Base-by-base conservation (phyloP, 768 basidiomycete species). In the Tulasnella sp. region DNA sequence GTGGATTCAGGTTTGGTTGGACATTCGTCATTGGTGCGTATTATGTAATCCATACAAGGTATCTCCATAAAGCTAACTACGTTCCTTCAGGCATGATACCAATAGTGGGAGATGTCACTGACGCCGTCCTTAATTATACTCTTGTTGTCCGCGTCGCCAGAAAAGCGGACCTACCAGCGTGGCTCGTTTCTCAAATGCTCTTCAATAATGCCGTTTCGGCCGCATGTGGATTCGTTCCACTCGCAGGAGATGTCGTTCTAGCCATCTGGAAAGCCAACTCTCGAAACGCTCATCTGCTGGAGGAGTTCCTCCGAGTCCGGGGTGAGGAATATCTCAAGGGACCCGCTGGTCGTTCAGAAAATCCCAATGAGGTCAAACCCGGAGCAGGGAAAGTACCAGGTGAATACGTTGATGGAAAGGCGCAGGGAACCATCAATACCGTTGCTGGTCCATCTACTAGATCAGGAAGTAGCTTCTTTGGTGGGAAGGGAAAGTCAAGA, bases 181-280 rank as follows among this genome's bases (percentile, higher is more conserved):
- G 81, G 78, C 78, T 95, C 22, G 53, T 79, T 2, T 67, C 69
- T 5, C 73, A 72, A 42, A 93, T 96, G 91, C 54, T 84, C 27
- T 51, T 79, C 50, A 86, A 93, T 67, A 83, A 85, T 57, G 70
- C 73, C 12, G 64, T 90, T 20, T 79, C 82, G 8, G 77, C 76
- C 4, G 70, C 68, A 0, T 68, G 84, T 10, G 83, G 87, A 29
- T 55, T 53, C 35, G 47, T 58, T 33, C 68, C 67, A 5, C 29
- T 68, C 19, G 60, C 76, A 2, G 91, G 91, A 3, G 87, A 91
- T 64, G 58, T 95, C 24, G 60, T 79, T 1, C 65, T 91, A 31
- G 88, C 84, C 1, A 64, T 75, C 2, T 93, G 70, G 72, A 92
- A 90, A 62, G 79, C 89, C 16, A 96, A 96, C 65, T 83, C 80